Percentiles rank a stretch among this genome's conserved stretches.
Evolutionary conservation across 108 stramenopile species (phyloP).

Genomic region (Nitzschia sp.): DNA sequence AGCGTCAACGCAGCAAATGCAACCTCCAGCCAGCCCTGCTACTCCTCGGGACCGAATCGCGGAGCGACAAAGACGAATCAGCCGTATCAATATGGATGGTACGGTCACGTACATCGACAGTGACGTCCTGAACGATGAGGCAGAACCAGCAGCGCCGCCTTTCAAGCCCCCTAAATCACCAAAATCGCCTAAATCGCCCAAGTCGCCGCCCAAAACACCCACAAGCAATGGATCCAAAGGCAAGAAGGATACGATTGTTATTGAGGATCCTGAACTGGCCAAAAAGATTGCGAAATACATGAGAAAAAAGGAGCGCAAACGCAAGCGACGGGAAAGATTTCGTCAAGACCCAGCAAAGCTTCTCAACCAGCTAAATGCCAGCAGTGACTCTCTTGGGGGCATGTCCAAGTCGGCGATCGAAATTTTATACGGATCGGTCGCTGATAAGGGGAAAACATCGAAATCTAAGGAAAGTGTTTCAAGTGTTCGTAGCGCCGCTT

Average conservation of each 20-base stretch:
- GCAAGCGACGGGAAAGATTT: conserved; percentile 5
- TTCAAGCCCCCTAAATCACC: no score
- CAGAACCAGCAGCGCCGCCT: not conserved
- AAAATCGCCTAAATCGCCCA: conserved; percentile 3
- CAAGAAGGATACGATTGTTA: not conserved
- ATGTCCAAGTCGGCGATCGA: conserved; percentile 13
- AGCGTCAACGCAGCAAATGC: not conserved
- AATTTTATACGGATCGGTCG: conserved; percentile 12
- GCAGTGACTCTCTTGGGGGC: conserved; percentile 5
- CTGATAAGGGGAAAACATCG: not conserved
- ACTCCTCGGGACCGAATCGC: not conserved
- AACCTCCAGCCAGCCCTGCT: not conserved
- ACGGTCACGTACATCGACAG: not conserved
- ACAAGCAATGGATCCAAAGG: no score
- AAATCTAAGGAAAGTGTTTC: not conserved
- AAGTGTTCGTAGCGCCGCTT: not conserved
- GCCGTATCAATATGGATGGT: conserved; percentile 17
- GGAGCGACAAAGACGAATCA: not conserved
- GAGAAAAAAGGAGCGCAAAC: not conserved
- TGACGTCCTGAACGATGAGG: not conserved
- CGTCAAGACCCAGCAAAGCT: not conserved
- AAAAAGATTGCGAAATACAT: not conserved
- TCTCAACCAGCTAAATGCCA: not conserved
- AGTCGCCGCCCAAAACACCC: not conserved
- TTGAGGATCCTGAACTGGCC: not conserved